These are phyloP conservation scores for Pythium folliculosum DNA, from an alignment of 352 stramenopile genomes.

Conservation along the genomic window DNA sequence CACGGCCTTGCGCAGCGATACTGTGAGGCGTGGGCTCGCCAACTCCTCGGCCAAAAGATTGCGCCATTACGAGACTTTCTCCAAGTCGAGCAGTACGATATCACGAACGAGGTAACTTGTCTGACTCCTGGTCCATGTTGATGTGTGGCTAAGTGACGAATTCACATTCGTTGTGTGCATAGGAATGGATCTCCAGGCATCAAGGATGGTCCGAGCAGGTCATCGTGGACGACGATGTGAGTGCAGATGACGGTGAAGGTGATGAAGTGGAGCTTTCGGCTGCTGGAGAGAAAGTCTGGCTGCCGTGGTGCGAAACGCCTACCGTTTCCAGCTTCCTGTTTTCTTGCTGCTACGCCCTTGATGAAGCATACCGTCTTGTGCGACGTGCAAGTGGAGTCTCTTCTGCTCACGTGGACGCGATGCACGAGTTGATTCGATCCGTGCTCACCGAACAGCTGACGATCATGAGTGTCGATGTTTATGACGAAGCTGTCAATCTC, in stretches of 20 bases:
- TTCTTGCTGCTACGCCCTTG: constrained; percentile 80
- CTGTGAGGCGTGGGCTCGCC: constrained; percentile 66
- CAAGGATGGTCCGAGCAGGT: constrained; percentile 77
- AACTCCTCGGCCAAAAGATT: constrained; percentile 64
- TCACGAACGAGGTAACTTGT: constrained; percentile 68
- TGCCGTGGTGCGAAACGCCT: constrained; percentile 83
- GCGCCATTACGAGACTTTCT: constrained; percentile 60
- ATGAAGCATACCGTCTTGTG: constrained; percentile 75
- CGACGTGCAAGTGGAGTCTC: constrained; percentile 41
- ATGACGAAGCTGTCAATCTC: constrained; percentile 62
- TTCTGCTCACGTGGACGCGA: constrained; percentile 50
- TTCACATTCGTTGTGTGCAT: not conserved
- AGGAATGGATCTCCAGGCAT: constrained; percentile 77
- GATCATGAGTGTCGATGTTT: constrained; percentile 70
- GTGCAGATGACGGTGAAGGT: constrained; percentile 34
- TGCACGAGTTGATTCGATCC: constrained; percentile 67
- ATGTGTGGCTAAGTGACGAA: not conserved
- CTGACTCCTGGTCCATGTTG: not conserved
- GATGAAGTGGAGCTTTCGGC: constrained; percentile 44
- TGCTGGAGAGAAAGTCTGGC: constrained; percentile 67
- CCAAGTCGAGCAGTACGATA: constrained; percentile 65
- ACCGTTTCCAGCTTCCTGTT: constrained; percentile 86
- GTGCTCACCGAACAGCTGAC: constrained; percentile 81
- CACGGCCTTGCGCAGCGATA: constrained; percentile 60
- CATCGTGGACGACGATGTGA: constrained; percentile 37